phyloP scores from a whole-genome alignment of 2,329 filamentous ascomycete species.

The Neofusicoccum cordaticola region DNA sequence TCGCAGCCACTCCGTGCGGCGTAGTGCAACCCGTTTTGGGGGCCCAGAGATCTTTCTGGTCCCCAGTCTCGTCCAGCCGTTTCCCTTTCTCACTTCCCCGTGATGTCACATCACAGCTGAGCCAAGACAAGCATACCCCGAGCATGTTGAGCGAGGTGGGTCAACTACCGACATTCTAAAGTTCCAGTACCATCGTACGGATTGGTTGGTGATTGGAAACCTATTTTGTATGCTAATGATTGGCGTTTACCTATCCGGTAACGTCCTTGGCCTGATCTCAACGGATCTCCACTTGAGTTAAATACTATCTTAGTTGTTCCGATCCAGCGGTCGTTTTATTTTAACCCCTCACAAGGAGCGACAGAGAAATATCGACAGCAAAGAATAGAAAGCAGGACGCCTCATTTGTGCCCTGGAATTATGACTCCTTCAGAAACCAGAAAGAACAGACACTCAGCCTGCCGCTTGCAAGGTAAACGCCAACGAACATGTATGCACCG shows the following conservation, averaged over 20 bases:
- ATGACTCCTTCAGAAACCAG: neutral
- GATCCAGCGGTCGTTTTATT: constrained; percentile 9
- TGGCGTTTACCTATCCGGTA: neutral
- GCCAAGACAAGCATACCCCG: too few species aligned
- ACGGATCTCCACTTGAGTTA: neutral
- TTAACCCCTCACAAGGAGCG: neutral
- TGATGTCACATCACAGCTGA: neutral
- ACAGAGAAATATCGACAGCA: neutral
- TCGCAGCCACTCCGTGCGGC: too few species aligned
- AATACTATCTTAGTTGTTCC: neutral
- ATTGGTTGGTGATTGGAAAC: neutral
- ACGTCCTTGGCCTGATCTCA: neutral
- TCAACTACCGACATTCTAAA: too few species aligned
- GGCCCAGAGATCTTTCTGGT: too few species aligned
- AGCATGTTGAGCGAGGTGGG: neutral
- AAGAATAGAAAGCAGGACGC: constrained; percentile 7
- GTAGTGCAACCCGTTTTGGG: too few species aligned
- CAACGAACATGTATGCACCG: neutral
- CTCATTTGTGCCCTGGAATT: neutral
- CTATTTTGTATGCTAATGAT: neutral
- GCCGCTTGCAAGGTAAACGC: neutral
- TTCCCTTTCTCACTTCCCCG: neutral
- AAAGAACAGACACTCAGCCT: neutral
- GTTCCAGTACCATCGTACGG: too few species aligned
- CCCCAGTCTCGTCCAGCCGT: too few species aligned